A percentile compares a stretch with the other conserved stretches of the same genome.
These are phyloP conservation scores for Huntiella moniliformis DNA, from an alignment of 2,329 filamentous ascomycete species.

Conservation along the genomic window DNA sequence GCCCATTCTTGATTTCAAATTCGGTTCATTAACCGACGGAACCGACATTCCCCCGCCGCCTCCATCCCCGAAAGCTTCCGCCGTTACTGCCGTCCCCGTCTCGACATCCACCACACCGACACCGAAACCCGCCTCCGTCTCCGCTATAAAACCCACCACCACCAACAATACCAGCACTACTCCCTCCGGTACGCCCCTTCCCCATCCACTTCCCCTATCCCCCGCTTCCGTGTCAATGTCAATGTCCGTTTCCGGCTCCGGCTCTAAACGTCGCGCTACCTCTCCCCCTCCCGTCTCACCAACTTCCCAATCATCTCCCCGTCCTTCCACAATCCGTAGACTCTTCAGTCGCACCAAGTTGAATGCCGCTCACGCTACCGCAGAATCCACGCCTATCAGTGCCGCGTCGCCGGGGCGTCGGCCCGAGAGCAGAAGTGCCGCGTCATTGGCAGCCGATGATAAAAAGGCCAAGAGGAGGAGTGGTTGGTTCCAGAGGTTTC, in stretches of 20 bases:
- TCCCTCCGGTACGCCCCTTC: slow-evolving; percentile 13
- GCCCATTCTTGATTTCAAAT: slow-evolving; percentile 38
- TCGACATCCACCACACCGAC: not conserved
- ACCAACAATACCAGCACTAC: slow-evolving; percentile 11
- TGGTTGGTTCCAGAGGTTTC: slow-evolving; percentile 39
- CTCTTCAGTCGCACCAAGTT: slow-evolving; percentile 37
- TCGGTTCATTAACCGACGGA: slow-evolving; percentile 39
- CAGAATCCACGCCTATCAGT: slow-evolving; percentile 17
- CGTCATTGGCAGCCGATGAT: slow-evolving; percentile 27
- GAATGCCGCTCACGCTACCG: slow-evolving; percentile 33
- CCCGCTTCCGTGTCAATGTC: slow-evolving; percentile 13
- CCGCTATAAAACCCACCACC: too few species aligned
- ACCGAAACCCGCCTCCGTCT: slow-evolving; percentile 1
- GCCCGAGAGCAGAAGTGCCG: slow-evolving; percentile 32
- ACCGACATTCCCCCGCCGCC: slow-evolving; percentile 40
- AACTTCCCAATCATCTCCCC: slow-evolving; percentile 24
- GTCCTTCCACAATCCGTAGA: slow-evolving; percentile 36
- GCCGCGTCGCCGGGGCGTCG: slow-evolving; percentile 17
- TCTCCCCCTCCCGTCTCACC: slow-evolving; percentile 35
- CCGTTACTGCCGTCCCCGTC: not conserved
- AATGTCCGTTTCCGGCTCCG: too few species aligned
- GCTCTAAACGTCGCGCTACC: slow-evolving; percentile 27
- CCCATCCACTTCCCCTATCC: slow-evolving; percentile 13
- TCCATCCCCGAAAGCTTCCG: slow-evolving; percentile 27
- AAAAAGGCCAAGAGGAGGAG: slow-evolving; percentile 36